These are phyloP conservation scores for Populus ilicifolia DNA, from an alignment of 345 rosid genomes.

Conservation along the genomic window DNA sequence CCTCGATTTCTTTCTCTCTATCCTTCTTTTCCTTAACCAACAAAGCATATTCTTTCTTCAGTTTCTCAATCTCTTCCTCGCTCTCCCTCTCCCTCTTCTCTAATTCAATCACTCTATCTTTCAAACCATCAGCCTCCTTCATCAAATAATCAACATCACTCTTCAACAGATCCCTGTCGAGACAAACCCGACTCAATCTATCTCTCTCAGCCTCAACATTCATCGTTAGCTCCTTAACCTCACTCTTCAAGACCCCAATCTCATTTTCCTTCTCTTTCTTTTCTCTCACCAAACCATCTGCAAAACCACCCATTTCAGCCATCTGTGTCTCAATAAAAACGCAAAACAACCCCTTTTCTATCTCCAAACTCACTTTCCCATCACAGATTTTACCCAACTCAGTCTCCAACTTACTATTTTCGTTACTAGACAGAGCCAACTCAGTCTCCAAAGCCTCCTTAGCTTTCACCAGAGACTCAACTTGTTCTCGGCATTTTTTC, in stretches of 20 bases:
- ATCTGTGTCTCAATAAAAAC: slow-evolving; percentile 39
- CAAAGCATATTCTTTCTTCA: slow-evolving; percentile 30
- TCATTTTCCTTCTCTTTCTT: slow-evolving; percentile 35
- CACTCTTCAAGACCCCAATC: slow-evolving; percentile 33
- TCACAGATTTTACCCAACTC: slow-evolving; percentile 38
- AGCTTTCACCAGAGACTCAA: slow-evolving; percentile 39
- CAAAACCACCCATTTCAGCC: slow-evolving; percentile 34
- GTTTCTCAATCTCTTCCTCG: slow-evolving; percentile 29
- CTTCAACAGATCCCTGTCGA: slow-evolving; percentile 47
- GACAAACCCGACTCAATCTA: slow-evolving; percentile 18
- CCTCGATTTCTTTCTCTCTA: slow-evolving; percentile 25
- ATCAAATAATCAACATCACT: slow-evolving; percentile 24
- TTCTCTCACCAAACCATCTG: slow-evolving; percentile 29
- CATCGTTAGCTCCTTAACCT: slow-evolving; percentile 24
- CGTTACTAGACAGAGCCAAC: slow-evolving; percentile 28
- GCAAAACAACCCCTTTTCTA: slow-evolving; percentile 37
- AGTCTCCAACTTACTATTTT: slow-evolving; percentile 26
- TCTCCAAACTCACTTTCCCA: slow-evolving; percentile 36
- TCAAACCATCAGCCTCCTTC: slow-evolving; percentile 33
- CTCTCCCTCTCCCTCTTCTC: slow-evolving; percentile 33
- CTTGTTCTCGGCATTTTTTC: slow-evolving; percentile 44
- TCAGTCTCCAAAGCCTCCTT: slow-evolving; percentile 44
- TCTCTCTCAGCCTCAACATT: slow-evolving; percentile 37
- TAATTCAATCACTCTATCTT: slow-evolving; percentile 31
- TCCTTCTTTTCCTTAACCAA: slow-evolving; percentile 33